Base-by-base conservation (phyloP, 495 filamentous ascomycete species). In the Penicillium verhagenii region DNA sequence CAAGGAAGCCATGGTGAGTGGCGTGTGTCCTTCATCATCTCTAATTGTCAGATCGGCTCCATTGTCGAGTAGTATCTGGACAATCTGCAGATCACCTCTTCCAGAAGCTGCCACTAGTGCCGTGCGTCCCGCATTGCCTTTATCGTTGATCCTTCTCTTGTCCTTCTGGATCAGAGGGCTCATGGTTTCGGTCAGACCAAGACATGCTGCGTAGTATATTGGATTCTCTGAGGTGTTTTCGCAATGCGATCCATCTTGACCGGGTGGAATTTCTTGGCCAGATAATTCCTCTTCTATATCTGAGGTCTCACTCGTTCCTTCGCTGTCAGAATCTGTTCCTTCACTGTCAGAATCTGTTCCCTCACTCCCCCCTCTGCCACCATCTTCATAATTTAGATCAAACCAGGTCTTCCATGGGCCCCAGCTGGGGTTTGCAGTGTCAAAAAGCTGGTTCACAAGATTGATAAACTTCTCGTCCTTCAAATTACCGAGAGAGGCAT, bases 141-240 rank as follows among this genome's bases (percentile, higher is more conserved):
- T 8, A 9, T 53, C 40, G 23, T 53, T 21, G 19, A 53, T 38
- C 1, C 20, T 8, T 16, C 21, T 16, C 5, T 28, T 38, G n/a
- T 37, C 3, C 1, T 20, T 31, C 11, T 16, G 3, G 3, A 53
- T 8, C 6, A 53, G 42, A 14, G 18, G 19, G 10, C 47, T 23
- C 28, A 45, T 23, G 9, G 21, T 47, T 24, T 53, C 42, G 2
- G 14, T 9, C 19, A 53, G 14, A 19, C 51, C 40, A 16, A 53
- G n/a, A 24, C 28, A 47, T 4, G 51, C 28, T 25, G 51, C 42
- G n/a, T 46, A 53, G 29, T 46, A 53, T 18, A 53, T 9, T 2
- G 40, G 51, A 23, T 11, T n/a, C 3, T 16, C 37, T 16, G 48
- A 42, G 2, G 35, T 35, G 31, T n/a, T 35, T 10, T 35, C 11